A percentile compares a stretch with the other conserved stretches of the same genome.
Conservation (phyloP, 805 yeast species). For the Pichia thaimueangensis region DNA sequence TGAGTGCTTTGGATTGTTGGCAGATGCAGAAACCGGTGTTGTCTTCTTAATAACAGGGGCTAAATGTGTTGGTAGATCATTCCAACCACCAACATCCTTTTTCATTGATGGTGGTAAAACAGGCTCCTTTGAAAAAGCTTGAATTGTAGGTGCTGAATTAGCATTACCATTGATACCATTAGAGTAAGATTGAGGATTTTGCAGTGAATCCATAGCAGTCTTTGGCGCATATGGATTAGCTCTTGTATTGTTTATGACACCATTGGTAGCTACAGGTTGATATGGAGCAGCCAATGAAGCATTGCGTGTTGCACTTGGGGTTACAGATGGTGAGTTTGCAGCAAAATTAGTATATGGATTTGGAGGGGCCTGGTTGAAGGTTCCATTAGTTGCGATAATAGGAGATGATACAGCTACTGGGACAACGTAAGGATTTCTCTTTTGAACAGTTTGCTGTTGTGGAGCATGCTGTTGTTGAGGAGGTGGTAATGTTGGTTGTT, state of each 20-base stretch:
- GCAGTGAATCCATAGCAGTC: constrained; percentile 30
- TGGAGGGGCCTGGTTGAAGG: background rate
- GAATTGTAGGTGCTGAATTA: constrained; percentile 25
- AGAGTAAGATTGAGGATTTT: constrained; percentile 14
- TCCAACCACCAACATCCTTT: constrained; percentile 62
- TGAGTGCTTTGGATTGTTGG: background rate
- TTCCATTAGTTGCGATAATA: background rate
- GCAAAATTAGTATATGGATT: background rate
- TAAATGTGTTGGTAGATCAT: constrained; percentile 52
- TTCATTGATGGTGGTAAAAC: constrained; percentile 26
- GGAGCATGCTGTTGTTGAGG: background rate
- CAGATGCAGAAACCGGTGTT: constrained; percentile 17
- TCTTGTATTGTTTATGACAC: constrained; percentile 12
- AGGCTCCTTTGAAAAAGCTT: constrained; percentile 13
- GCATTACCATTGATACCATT: constrained; percentile 11
- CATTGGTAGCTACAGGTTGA: constrained; percentile 1
- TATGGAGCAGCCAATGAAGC: background rate
- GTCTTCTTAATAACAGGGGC: constrained; percentile 19
- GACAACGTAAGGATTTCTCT: constrained; percentile 19
- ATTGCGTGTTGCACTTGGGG: background rate
- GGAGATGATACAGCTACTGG: background rate
- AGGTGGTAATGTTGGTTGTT: background rate
- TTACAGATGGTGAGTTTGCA: background rate
- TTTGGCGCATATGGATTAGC: constrained; percentile 33
- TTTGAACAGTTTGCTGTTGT: background rate